Percentiles rank a stretch among this genome's conserved stretches.
Evolutionary conservation across 2,329 filamentous ascomycete species (phyloP).

Genomic region (Ceratocystis cubensis): DNA sequence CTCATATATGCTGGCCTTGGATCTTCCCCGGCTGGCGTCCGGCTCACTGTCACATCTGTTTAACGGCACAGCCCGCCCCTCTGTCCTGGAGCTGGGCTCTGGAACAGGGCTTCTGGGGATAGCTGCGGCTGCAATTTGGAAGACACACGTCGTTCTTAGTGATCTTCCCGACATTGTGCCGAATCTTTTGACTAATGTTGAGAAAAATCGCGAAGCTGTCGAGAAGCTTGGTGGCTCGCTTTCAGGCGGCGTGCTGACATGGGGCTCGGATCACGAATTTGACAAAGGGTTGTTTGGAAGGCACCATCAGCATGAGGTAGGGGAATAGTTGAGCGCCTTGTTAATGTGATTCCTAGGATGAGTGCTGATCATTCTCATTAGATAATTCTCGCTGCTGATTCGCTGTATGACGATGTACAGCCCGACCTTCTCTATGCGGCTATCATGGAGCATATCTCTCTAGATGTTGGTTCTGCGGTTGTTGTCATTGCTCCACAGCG

Average conservation of each 20-base stretch:
- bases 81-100: slow-evolving; percentile 67
- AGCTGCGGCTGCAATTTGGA: slow-evolving; percentile 63
- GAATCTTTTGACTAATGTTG: slow-evolving; percentile 65
- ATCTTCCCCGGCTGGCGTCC: slow-evolving; percentile 42
- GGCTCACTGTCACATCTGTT: slow-evolving; percentile 37
- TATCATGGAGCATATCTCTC: slow-evolving; percentile 54
- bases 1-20: slow-evolving; percentile 69
- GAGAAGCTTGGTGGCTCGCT: slow-evolving; percentile 42
- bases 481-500: slow-evolving; percentile 72
- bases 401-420: slow-evolving; percentile 76
- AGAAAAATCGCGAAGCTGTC: slow-evolving; percentile 48
- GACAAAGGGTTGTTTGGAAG: slow-evolving; percentile 35
- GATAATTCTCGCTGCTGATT: slow-evolving; percentile 73
- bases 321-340: neutral
- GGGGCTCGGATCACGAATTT: slow-evolving; percentile 43
- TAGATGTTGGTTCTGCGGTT: slow-evolving; percentile 45
- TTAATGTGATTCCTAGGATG: neutral
- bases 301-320: slow-evolving; percentile 41
- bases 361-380: slow-evolving; percentile 25
- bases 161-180: slow-evolving; percentile 74
- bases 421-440: slow-evolving; percentile 60
- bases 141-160: slow-evolving; percentile 56
- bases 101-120: slow-evolving; percentile 87
- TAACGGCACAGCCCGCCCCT: slow-evolving; percentile 27
- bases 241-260: slow-evolving; percentile 58